phyloP scores from a whole-genome alignment of 192 early-diverging fungal species.

The Powellomyces hirtus region DNA sequence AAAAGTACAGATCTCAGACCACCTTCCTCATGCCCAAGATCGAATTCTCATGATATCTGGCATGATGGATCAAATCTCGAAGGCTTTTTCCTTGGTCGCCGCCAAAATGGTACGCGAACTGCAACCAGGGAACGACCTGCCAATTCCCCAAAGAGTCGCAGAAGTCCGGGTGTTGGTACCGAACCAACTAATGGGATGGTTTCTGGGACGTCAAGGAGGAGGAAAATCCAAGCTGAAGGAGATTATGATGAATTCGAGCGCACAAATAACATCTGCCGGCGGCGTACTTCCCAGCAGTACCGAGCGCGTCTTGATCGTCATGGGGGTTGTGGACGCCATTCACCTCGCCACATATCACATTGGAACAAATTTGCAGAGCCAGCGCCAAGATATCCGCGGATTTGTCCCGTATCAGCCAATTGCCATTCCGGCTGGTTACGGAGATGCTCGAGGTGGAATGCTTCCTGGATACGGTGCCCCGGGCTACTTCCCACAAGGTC shows the following conservation, averaged over 20 bases:
- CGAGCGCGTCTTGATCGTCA: slow-evolving; percentile 86
- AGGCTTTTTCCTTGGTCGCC: slow-evolving; percentile 79
- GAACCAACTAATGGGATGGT: slow-evolving; percentile 75
- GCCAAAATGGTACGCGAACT: slow-evolving; percentile 39
- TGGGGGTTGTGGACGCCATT: slow-evolving; percentile 82
- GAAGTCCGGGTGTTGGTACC: slow-evolving; percentile 88
- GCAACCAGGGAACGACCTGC: slow-evolving; percentile 43
- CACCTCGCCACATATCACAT: slow-evolving; percentile 69
- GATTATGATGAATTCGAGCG: slow-evolving; percentile 88
- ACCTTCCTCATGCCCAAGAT: slow-evolving; percentile 83
- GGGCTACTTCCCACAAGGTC: neutral
- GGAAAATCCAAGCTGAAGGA: slow-evolving; percentile 80
- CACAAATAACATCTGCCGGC: slow-evolving; percentile 82
- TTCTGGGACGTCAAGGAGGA: slow-evolving; percentile 87
- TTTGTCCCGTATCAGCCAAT: neutral
- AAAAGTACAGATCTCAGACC: slow-evolving; percentile 90
- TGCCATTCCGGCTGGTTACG: neutral
- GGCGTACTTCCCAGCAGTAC: slow-evolving; percentile 91
- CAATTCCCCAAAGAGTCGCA: slow-evolving; percentile 39
- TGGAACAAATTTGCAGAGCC: slow-evolving; percentile 28
- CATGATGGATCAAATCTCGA: slow-evolving; percentile 38
- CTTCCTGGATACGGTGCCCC: neutral
- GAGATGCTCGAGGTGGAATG: neutral
- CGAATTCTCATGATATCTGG: slow-evolving; percentile 56
- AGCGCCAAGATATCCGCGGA: slow-evolving; percentile 1